Conservation (phyloP, 2,329 filamentous ascomycete genomes). For the Fusarium miscanthi region DNA sequence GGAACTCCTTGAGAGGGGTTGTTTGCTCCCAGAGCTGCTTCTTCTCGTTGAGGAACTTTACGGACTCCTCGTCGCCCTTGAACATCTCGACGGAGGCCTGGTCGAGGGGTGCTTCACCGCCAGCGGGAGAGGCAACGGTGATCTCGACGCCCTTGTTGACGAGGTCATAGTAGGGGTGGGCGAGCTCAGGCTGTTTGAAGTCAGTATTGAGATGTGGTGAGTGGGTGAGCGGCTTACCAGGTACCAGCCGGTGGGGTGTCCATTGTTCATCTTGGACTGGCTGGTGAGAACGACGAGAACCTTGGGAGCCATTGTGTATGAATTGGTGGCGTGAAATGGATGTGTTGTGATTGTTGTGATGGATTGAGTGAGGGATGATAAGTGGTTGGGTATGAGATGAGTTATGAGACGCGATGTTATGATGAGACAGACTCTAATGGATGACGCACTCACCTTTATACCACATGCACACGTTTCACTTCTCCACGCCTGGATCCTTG, state of each 20-base stretch:
- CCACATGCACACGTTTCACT: neutral
- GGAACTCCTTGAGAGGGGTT: conserved; percentile 64
- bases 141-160: conserved; percentile 57
- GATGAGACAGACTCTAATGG: neutral
- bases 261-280: conserved; percentile 61
- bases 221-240: conserved; percentile 59
- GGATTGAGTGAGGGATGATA: neutral
- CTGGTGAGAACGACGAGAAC: conserved; percentile 79
- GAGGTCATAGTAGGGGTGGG: conserved; percentile 72
- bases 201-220: neutral
- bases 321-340: neutral
- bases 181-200: conserved; percentile 64
- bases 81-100: conserved; percentile 65
- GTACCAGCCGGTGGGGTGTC: conserved; percentile 76
- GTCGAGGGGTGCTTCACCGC: conserved; percentile 71
- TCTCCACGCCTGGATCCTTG: conserved; percentile 17
- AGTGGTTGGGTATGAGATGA: neutral
- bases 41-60: conserved; percentile 67
- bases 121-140: conserved; percentile 70
- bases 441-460: conserved; percentile 29
- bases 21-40: conserved; percentile 73
- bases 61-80: conserved; percentile 63
- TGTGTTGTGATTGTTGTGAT: neutral
- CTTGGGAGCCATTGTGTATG: conserved; percentile 62
- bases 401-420: neutral